A percentile compares a stretch with the other conserved stretches of the same genome.
Conservation (phyloP, 2,329 filamentous ascomycete genomes). For the Scopulariopsis brevicaulis region DNA sequence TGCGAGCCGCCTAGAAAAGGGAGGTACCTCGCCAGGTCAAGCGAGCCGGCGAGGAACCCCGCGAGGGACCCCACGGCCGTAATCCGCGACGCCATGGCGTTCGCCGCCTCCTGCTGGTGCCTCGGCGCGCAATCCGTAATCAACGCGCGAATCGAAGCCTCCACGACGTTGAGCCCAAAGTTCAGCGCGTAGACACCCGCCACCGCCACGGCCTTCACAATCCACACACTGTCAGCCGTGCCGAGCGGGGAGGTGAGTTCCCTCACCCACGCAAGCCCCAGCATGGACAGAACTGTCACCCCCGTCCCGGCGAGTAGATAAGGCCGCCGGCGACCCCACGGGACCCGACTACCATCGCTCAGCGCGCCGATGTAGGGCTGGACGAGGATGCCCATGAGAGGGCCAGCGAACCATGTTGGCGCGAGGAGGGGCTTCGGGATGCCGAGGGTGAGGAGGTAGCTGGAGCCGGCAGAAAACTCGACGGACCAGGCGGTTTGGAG, state of each 20-base stretch:
- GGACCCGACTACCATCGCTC: slow-evolving; percentile 64
- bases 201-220: slow-evolving; percentile 69
- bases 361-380: slow-evolving; percentile 76
- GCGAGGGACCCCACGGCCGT: slow-evolving; percentile 83
- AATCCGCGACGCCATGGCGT: slow-evolving; percentile 85
- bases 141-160: slow-evolving; percentile 83
- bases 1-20: slow-evolving; percentile 75
- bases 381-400: slow-evolving; percentile 65
- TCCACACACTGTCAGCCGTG: too few relatives aligned
- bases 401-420: slow-evolving; percentile 72
- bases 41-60: slow-evolving; percentile 79
- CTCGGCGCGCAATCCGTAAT: slow-evolving; percentile 86
- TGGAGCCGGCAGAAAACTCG: slow-evolving; percentile 86
- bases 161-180: slow-evolving; percentile 93
- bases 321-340: slow-evolving; percentile 70
- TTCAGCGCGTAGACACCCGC: slow-evolving; percentile 83
- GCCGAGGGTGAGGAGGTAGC: slow-evolving; percentile 68
- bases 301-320: slow-evolving; percentile 65
- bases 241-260: too few relatives aligned
- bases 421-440: slow-evolving; percentile 76
- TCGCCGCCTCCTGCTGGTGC: slow-evolving; percentile 83
- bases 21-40: slow-evolving; percentile 62
- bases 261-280: slow-evolving; percentile 63
- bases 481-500: slow-evolving; percentile 94
- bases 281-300: slow-evolving; percentile 55